Conservation (phyloP, 2,329 filamentous ascomycete species). For the Helotiales sp. region DNA sequence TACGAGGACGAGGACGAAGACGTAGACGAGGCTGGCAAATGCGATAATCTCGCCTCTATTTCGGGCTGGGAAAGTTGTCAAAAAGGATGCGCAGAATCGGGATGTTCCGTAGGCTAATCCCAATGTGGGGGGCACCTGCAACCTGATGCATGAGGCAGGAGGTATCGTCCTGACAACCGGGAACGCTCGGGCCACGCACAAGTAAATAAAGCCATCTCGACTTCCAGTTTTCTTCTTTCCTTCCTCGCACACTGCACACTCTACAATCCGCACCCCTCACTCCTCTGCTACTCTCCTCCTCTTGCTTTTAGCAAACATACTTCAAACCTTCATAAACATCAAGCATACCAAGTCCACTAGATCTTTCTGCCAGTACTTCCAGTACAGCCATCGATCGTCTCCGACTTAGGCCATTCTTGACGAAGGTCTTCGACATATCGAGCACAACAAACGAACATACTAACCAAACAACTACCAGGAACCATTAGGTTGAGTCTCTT, state of each 20-base stretch:
- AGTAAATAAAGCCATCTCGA: neutral
- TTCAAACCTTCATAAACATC: constrained; percentile 28
- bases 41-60: neutral
- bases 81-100: constrained; percentile 3
- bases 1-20: no score
- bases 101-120: neutral
- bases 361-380: constrained; percentile 45
- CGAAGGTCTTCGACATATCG: constrained; percentile 50
- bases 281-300: constrained; percentile 30
- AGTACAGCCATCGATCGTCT: constrained; percentile 46
- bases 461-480: constrained; percentile 51
- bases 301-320: constrained; percentile 26
- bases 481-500: constrained; percentile 61
- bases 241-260: constrained; percentile 33
- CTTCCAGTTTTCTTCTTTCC: constrained; percentile 19
- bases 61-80: neutral
- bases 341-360: constrained; percentile 41
- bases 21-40: neutral
- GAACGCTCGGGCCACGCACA: neutral
- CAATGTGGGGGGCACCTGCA: neutral
- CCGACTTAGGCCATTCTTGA: constrained; percentile 46
- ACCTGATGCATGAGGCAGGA: constrained; percentile 1
- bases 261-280: constrained; percentile 33
- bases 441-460: constrained; percentile 47
- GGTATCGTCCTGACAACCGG: neutral